phyloP scores from a whole-genome alignment of 2,329 filamentous ascomycete genomes.

The Ceratocystis papillata region DNA sequence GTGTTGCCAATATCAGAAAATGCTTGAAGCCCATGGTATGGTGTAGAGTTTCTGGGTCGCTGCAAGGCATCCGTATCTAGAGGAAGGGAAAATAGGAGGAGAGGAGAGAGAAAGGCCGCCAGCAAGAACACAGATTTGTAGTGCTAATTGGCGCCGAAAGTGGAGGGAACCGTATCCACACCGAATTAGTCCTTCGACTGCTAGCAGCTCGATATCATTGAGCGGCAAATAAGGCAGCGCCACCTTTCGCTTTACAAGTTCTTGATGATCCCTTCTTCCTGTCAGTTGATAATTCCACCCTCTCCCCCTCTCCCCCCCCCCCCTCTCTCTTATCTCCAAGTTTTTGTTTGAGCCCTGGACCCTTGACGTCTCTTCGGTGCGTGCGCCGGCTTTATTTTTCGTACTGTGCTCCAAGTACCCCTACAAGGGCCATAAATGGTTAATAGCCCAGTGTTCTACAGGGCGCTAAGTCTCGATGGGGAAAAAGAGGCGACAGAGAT shows the following conservation, averaged over 20 bases:
- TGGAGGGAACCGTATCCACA: constrained; percentile 1
- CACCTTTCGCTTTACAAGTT: background rate
- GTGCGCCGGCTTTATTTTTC: constrained; percentile 14
- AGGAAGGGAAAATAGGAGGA: background rate
- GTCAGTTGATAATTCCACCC: constrained; percentile 1
- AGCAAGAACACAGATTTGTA: background rate
- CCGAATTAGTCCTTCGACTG: background rate
- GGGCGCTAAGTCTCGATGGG: background rate
- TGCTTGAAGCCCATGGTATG: constrained; percentile 18
- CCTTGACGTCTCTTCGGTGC: background rate
- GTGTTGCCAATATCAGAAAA: background rate
- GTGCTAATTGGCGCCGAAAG: background rate
- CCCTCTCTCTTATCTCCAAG: constrained; percentile 6
- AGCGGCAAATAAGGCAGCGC: background rate
- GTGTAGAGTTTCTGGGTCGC: background rate
- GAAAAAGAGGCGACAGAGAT: constrained; percentile 7
- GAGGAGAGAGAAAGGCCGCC: background rate
- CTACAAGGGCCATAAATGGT: background rate
- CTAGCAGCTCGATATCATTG: background rate
- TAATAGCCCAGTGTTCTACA: background rate
- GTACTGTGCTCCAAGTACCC: background rate
- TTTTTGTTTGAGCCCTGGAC: background rate
- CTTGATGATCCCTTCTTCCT: background rate
- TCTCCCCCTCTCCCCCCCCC: background rate
- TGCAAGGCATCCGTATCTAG: no score